These are phyloP conservation scores for Talaromyces marneffei DNA, from an alignment of 2,329 filamentous ascomycete genomes.

Conservation along the genomic window DNA sequence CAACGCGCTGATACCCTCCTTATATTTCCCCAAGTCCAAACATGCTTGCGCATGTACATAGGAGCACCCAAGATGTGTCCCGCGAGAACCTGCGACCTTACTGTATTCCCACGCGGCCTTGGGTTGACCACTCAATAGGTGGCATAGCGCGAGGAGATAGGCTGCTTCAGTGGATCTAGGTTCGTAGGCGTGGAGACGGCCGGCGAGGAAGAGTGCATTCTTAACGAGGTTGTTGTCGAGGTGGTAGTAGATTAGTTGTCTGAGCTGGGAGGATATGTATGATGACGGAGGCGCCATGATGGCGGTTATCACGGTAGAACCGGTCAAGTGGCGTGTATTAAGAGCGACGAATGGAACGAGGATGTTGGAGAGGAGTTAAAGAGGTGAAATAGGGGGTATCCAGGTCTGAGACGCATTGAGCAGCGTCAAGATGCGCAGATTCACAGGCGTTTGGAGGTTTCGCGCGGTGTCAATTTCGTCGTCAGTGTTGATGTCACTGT, in stretches of 20 bases:
- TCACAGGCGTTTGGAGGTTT: not conserved
- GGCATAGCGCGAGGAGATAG: slow-evolving; percentile 77
- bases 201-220: slow-evolving; percentile 90
- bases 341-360: not conserved
- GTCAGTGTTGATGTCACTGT: not conserved
- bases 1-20: slow-evolving; percentile 74
- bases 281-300: slow-evolving; percentile 52
- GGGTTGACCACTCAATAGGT: slow-evolving; percentile 74
- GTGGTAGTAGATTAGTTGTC: slow-evolving; percentile 63
- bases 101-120: slow-evolving; percentile 81
- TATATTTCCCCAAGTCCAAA: slow-evolving; percentile 67
- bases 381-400: slow-evolving; percentile 3
- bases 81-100: slow-evolving; percentile 63
- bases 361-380: not conserved
- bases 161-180: slow-evolving; percentile 71
- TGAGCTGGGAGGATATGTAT: slow-evolving; percentile 55
- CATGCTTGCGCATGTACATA: slow-evolving; percentile 91
- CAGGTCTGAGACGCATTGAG: slow-evolving; percentile 9
- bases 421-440: not conserved
- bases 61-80: slow-evolving; percentile 74
- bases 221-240: slow-evolving; percentile 85
- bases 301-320: slow-evolving; percentile 6
- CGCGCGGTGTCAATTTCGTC: not conserved
- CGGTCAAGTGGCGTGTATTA: not conserved
- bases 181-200: slow-evolving; percentile 78